Evolutionary conservation across 352 stramenopile genomes (phyloP).

Genomic region (Phytophthora melonis): DNA sequence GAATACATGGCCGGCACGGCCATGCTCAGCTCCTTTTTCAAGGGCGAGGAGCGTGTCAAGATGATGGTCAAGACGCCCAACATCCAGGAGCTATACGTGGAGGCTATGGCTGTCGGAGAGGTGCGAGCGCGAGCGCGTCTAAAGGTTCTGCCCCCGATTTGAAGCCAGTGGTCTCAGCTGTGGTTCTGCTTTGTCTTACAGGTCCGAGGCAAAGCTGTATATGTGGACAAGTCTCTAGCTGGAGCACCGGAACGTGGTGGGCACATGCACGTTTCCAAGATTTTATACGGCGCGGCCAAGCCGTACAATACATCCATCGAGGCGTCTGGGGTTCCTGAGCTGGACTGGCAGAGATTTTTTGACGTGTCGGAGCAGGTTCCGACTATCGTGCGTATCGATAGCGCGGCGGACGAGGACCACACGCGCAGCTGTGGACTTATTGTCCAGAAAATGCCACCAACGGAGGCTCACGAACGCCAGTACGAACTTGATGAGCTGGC

Average conservation of each 20-base stretch:
- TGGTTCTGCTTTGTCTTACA: slow-evolving; percentile 21
- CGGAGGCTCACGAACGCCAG: slow-evolving; percentile 54
- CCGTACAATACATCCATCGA: slow-evolving; percentile 83
- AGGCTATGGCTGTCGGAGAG: slow-evolving; percentile 83
- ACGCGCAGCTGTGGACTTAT: slow-evolving; percentile 78
- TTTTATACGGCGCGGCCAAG: slow-evolving; percentile 77
- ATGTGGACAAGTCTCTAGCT: slow-evolving; percentile 42
- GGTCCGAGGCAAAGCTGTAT: slow-evolving; percentile 72
- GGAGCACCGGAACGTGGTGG: slow-evolving; percentile 38
- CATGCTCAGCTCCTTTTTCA: slow-evolving; percentile 91
- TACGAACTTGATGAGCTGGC: slow-evolving; percentile 77
- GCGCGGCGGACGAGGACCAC: slow-evolving; percentile 53
- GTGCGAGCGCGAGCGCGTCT: slow-evolving; percentile 27
- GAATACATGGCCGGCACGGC: slow-evolving; percentile 89
- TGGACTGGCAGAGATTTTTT: slow-evolving; percentile 88
- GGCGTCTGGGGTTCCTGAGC: slow-evolving; percentile 66
- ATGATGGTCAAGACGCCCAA: slow-evolving; percentile 68
- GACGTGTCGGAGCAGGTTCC: slow-evolving; percentile 87
- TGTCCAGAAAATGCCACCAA: slow-evolving; percentile 84
- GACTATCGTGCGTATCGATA: slow-evolving; percentile 84
- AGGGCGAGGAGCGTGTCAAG: slow-evolving; percentile 88
- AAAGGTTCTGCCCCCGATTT: background rate
- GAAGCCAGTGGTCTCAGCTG: background rate
- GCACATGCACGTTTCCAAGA: slow-evolving; percentile 82
- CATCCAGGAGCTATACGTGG: slow-evolving; percentile 82